A percentile compares a stretch with the other conserved stretches of the same genome.
These are phyloP conservation scores for Phylloporus sp. DNA, from an alignment of 1,284 basidiomycete species.

Conservation along the genomic window DNA sequence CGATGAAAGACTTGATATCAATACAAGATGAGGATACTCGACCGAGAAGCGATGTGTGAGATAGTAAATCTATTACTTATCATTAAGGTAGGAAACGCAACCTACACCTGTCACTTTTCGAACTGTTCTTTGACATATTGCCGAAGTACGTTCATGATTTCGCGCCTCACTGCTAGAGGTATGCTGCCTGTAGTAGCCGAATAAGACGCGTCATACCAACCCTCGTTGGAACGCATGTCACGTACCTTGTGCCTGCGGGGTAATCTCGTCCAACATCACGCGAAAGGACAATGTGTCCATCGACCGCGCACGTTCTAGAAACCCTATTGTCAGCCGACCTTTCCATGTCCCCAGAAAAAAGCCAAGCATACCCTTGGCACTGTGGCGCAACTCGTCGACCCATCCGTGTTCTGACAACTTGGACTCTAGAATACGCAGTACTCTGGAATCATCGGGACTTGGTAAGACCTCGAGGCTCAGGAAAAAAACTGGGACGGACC, in stretches of 20 bases:
- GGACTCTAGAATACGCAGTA: constrained; percentile 49
- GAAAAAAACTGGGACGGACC: constrained; percentile 40
- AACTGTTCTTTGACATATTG: constrained; percentile 39
- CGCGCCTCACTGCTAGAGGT: constrained; percentile 29
- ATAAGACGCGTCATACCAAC: constrained; percentile 8
- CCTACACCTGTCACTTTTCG: constrained; percentile 32
- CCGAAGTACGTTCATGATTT: constrained; percentile 31
- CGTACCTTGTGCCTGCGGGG: constrained; percentile 43
- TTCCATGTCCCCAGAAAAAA: background rate
- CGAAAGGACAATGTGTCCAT: constrained; percentile 50
- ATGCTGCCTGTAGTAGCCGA: constrained; percentile 24
- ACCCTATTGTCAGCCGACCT: background rate
- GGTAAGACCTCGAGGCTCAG: background rate
- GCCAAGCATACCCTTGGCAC: constrained; percentile 51
- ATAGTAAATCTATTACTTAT: too few relatives aligned
- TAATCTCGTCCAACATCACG: constrained; percentile 43
- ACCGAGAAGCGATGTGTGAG: too few relatives aligned
- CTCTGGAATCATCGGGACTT: constrained; percentile 37
- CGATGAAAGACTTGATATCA: too few relatives aligned
- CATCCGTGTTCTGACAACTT: too few relatives aligned
- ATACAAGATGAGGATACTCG: too few relatives aligned
- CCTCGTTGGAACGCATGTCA: constrained; percentile 6
- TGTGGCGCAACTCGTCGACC: too few relatives aligned
- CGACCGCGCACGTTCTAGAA: constrained; percentile 46
- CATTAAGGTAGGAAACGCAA: too few relatives aligned